A percentile compares a stretch with the other conserved stretches of the same genome.
Evolutionary conservation across 2,329 filamentous ascomycete genomes (phyloP).

Genomic region (Epicoccum nigrum): DNA sequence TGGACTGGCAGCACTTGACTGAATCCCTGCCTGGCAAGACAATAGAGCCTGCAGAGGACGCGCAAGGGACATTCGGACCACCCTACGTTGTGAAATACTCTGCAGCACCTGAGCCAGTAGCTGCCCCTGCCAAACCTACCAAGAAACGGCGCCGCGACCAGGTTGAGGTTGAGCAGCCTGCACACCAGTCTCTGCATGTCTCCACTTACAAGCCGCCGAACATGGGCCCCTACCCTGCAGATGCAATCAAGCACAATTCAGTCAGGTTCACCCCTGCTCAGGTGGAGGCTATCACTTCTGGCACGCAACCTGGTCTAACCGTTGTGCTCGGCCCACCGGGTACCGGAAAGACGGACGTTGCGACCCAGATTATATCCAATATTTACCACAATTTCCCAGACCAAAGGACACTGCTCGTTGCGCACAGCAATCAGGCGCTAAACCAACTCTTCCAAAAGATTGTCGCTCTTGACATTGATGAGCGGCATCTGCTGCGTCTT

Average conservation of each 20-base stretch:
- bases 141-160: slow-evolving; percentile 88
- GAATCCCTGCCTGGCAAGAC: slow-evolving; percentile 88
- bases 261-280: slow-evolving; percentile 91
- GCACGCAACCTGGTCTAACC: slow-evolving; percentile 91
- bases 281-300: slow-evolving; percentile 89
- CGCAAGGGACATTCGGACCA: slow-evolving; percentile 76
- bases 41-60: slow-evolving; percentile 77
- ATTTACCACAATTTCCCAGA: slow-evolving; percentile 97
- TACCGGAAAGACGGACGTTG: slow-evolving; percentile 98
- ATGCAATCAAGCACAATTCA: slow-evolving; percentile 79
- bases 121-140: slow-evolving; percentile 63
- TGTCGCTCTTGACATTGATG: slow-evolving; percentile 92
- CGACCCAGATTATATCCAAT: slow-evolving; percentile 97
- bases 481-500: slow-evolving; percentile 87
- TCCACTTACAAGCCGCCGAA: slow-evolving; percentile 90
- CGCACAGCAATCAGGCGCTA: slow-evolving; percentile 96
- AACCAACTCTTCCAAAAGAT: slow-evolving; percentile 99
- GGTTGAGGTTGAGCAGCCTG: slow-evolving; percentile 66
- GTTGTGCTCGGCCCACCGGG: slow-evolving; percentile 94
- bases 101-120: slow-evolving; percentile 44
- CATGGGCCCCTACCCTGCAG: slow-evolving; percentile 85
- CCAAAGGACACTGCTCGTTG: slow-evolving; percentile 89
- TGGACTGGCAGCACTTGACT: slow-evolving; percentile 92
- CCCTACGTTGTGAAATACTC: slow-evolving; percentile 81
- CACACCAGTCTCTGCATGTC: slow-evolving; percentile 73